Conservation (phyloP, 2,329 filamentous ascomycete species). For the Hypoxylon sp. region DNA sequence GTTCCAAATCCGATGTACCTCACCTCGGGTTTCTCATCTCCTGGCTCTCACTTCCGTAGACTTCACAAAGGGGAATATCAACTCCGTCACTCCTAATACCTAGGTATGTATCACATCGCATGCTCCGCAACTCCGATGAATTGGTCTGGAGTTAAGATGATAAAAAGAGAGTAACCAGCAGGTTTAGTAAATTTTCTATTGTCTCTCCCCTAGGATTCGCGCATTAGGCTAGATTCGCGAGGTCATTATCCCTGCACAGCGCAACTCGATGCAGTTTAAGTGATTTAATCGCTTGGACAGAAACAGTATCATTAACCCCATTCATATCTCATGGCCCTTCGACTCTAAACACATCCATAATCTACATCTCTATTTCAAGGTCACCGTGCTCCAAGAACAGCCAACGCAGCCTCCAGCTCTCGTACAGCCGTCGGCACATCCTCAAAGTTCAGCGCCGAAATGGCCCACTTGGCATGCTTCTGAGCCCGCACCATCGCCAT, state of each 20-base stretch:
- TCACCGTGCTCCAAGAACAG: slow-evolving; percentile 74
- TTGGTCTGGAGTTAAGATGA: not conserved
- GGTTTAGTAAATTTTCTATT: not conserved
- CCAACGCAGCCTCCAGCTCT: slow-evolving; percentile 83
- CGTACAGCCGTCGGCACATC: slow-evolving; percentile 91
- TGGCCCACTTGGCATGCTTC: slow-evolving; percentile 97
- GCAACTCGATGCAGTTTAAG: not conserved
- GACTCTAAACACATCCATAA: not conserved
- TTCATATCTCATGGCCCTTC: not conserved
- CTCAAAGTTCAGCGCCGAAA: slow-evolving; percentile 96
- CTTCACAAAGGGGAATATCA: not conserved
- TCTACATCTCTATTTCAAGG: not conserved
- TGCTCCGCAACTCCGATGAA: not conserved
- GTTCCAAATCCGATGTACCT: slow-evolving; percentile 23
- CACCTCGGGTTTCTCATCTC: not conserved
- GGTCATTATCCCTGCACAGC: not conserved
- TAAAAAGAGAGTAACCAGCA: not conserved
- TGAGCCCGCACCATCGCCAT: slow-evolving; percentile 82
- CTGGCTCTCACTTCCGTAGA: not conserved
- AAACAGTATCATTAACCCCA: not conserved
- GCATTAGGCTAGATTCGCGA: not conserved
- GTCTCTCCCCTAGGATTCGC: not conserved
- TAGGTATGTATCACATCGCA: not conserved
- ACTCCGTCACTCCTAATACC: not conserved
- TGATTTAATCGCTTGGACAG: not conserved